Conservation (phyloP, 2,329 filamentous ascomycete genomes). For the Elsinoe batatas region DNA sequence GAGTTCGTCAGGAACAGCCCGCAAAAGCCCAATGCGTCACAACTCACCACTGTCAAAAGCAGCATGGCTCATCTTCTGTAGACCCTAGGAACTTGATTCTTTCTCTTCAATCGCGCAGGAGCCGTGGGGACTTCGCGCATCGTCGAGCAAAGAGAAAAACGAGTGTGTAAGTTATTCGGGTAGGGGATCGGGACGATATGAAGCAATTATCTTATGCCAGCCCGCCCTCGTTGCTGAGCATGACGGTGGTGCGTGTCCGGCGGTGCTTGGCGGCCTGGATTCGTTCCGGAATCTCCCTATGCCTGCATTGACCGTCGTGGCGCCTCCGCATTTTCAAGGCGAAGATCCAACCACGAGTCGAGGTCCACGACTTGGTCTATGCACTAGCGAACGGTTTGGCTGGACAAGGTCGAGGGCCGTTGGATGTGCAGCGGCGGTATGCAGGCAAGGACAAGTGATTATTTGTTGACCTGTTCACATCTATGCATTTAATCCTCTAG, state of each 20-base stretch:
- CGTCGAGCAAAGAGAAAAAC: background rate
- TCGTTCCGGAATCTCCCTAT: slow-evolving; percentile 6
- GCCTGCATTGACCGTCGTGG: slow-evolving; percentile 3
- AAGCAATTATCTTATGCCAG: background rate
- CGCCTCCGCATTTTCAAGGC: background rate
- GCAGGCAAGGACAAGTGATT: background rate
- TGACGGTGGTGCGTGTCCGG: background rate
- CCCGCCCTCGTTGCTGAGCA: background rate
- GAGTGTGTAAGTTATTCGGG: background rate
- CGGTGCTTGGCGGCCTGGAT: background rate
- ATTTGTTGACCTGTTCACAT: too few relatives aligned
- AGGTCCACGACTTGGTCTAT: background rate
- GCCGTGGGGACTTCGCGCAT: slow-evolving; percentile 3
- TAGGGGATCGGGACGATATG: background rate
- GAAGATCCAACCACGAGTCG: slow-evolving; percentile 4
- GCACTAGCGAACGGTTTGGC: background rate
- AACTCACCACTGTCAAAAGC: slow-evolving; percentile 11
- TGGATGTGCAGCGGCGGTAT: background rate
- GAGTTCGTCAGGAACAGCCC: background rate
- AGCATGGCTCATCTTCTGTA: slow-evolving; percentile 12
- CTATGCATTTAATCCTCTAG: too few relatives aligned
- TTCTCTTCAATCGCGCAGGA: slow-evolving; percentile 10
- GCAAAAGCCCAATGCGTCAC: background rate
- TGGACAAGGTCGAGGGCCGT: background rate
- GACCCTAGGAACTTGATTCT: background rate